A percentile compares a stretch with the other conserved stretches of the same genome.
Conservation (phyloP, 768 basidiomycete genomes). For the Postia placenta region DNA sequence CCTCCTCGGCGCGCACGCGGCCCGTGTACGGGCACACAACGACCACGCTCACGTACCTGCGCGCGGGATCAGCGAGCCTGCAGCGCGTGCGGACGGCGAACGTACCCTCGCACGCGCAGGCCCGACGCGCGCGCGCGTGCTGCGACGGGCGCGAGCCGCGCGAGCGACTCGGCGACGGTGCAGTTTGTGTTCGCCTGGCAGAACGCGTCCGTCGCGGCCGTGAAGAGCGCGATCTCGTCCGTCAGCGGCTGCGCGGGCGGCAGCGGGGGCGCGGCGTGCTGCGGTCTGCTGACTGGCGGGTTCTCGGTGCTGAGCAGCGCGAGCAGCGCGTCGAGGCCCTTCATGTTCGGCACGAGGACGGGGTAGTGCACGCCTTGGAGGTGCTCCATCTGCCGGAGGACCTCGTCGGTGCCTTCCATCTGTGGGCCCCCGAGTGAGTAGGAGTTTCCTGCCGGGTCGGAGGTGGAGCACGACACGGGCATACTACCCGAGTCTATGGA, state of each 20-base stretch:
- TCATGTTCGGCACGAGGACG: conserved; percentile 77
- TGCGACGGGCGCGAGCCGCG: conserved; percentile 55
- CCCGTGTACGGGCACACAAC: conserved; percentile 89
- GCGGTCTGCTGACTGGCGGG: conserved; percentile 12
- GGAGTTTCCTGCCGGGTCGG: too few species aligned
- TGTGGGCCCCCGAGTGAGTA: too few species aligned
- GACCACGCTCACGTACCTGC: conserved; percentile 79
- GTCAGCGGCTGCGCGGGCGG: conserved; percentile 42
- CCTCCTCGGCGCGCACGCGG: conserved; percentile 52
- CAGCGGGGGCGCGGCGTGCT: conserved; percentile 22
- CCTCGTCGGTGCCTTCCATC: conserved; percentile 85
- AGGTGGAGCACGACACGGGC: too few species aligned
- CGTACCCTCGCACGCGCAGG: conserved; percentile 62
- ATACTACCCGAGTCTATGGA: too few species aligned
- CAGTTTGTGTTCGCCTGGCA: conserved; percentile 81
- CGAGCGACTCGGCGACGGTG: conserved; percentile 64
- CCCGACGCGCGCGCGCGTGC: conserved; percentile 52
- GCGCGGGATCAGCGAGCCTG: too few species aligned
- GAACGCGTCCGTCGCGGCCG: conserved; percentile 85
- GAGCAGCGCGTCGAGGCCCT: conserved; percentile 67
- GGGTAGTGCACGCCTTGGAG: conserved; percentile 58
- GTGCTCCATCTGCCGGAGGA: conserved; percentile 54
- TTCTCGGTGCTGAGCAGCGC: conserved; percentile 37
- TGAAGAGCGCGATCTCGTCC: conserved; percentile 86
- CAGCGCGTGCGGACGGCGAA: conserved; percentile 43